Evolutionary conservation across 2,329 filamentous ascomycete genomes (phyloP), one percentile per base, ranked within the genome.

Genomic region (Calonectria pseudoreteaudii): DNA sequence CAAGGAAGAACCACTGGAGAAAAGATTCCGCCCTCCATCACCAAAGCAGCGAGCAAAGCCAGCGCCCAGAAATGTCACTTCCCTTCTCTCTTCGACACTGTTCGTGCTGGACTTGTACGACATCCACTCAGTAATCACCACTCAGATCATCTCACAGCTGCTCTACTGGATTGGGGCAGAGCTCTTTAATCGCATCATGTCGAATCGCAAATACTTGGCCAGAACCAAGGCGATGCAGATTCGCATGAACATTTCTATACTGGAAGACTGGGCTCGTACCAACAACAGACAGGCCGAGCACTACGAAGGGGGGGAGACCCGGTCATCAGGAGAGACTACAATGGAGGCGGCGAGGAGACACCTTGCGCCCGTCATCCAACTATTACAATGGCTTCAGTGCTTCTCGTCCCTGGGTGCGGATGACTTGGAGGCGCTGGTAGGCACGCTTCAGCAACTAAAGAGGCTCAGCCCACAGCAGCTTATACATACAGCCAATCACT

Each of bases 151-250:
- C 31, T 94, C 96, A 4, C 97, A 99, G 82, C 89, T 99, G 2
- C 90, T 98, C 56, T 99, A 98, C 86, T 99, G 97, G 97, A 90
- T 99, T 20, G 94, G 96, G 9, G 95, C 96, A 0, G 97, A 99
- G 85, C 91, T 98, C 11, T 99, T 99, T 87, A 99, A 99, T 84
- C 94, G 96, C 72, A 94, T 99, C 84, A 98, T 99, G 94, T 96
- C 94, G 36, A 98, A 97, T 81, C 92, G 95, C 77, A 96, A 96
- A 83, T 99, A 98, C 81, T 89, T 99, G 13, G 96, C 97, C 8
- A 91, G 97, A 68, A 99, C 97, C 23, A 99, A 99, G 85, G 97
- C 97, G 4, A 99, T 99, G 97, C 97, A 99, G 84, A 98, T 99
- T 79, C 94, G 97, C 78, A 98, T 99, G 96, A 99, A 99, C 83